Evolutionary conservation across 768 basidiomycete species (phyloP), one percentile per base, ranked within the genome.

Genomic region (Mycena rosella): DNA sequence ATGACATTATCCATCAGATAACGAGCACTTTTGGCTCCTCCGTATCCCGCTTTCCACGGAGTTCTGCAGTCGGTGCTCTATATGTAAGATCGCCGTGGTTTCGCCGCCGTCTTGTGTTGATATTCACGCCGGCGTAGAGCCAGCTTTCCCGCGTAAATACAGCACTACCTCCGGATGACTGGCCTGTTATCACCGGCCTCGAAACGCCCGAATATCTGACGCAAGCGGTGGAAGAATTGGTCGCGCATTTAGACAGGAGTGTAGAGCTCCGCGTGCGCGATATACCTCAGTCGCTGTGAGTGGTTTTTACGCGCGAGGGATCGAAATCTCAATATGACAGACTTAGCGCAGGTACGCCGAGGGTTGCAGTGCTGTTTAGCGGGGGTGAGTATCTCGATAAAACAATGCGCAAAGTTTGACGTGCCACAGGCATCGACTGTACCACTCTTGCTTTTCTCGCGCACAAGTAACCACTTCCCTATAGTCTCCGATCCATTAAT

Each of bases 311-410:
- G 22, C 14, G 34, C 26, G 32, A 30, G 22, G 42, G 14, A 29
- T 42, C 34, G 14, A 65, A 14, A 20, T 24, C 42, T 58, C n/a
- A 62, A 24, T 61, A 53, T 27, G 47, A 30, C 79, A 69, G 65
- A 15, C 65, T 64, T 9, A n/a, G 47, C 4, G 60, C 74, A 57
- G 82, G 82, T 9, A 77, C 82, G 55, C 84, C 91, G 5, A 85
- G 91, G 57, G 83, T 98, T 3, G 96, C 92, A 2, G 85, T 99
- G 11, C 85, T 99, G 11, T 99, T 99, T 78, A 97, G 95, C 40
- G 98, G 98, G 5, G 69, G 69, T 60, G 22, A 60, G 69, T 24
- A 36, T 48, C 15, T 30, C 44, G 22, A 7, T 6, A 53, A 29
- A 22, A 13, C 5, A 38, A 1, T 61, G 52, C 22, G 3, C 26